Percentiles rank a stretch among this genome's conserved stretches.
Conservation (phyloP, 345 rosid species). For the Gynandropsis gynandra region DNA sequence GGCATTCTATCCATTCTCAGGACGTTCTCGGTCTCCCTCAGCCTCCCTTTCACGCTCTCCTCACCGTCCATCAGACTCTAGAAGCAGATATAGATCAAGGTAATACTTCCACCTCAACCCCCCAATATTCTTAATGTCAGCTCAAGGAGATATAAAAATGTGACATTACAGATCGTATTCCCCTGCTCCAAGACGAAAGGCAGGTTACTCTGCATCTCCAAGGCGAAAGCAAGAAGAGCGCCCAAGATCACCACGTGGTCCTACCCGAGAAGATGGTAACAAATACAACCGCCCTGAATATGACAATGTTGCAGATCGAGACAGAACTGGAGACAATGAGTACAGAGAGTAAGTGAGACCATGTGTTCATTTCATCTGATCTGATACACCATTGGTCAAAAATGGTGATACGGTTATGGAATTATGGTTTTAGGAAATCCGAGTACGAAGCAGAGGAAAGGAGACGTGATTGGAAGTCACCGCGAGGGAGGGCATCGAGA, state of each 20-base stretch:
- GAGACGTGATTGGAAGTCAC: conserved; percentile 36
- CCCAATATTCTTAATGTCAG: not conserved
- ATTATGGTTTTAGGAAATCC: conserved; percentile 34
- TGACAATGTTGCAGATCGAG: conserved; percentile 30
- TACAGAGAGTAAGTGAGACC: conserved; percentile 44
- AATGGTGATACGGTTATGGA: too few relatives aligned
- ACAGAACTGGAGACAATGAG: conserved; percentile 37
- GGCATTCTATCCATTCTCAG: conserved; percentile 29
- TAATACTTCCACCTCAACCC: conserved; percentile 20
- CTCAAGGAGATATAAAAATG: conserved; percentile 1
- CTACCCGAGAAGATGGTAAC: conserved; percentile 58
- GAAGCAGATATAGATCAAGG: conserved; percentile 81
- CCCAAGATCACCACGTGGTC: conserved; percentile 66
- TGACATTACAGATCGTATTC: conserved; percentile 62
- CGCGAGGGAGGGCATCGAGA: conserved; percentile 43
- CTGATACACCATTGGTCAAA: not conserved
- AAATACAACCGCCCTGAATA: conserved; percentile 43
- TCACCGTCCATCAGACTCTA: conserved; percentile 56
- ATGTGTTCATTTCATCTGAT: not conserved
- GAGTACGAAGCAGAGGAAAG: conserved; percentile 35
- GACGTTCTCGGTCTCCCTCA: conserved; percentile 77
- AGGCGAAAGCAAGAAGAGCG: conserved; percentile 53
- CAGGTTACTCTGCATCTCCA: conserved; percentile 65
- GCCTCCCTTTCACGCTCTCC: conserved; percentile 73
- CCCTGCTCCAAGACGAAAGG: conserved; percentile 59